Base-by-base conservation (phyloP, 768 basidiomycete species). In the Rhizopogon sp. region DNA sequence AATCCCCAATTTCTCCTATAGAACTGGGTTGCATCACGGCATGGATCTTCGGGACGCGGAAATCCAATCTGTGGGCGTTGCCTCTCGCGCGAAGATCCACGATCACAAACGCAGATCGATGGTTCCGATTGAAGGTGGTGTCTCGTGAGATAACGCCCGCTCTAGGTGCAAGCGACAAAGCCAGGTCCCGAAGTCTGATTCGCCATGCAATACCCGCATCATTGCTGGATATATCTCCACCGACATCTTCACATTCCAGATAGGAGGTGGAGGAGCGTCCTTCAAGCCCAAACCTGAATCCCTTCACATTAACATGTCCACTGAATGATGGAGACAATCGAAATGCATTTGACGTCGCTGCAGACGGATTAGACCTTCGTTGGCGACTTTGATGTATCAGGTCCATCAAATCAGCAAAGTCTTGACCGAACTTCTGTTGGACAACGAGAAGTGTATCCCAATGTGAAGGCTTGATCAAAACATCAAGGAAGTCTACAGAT, bases 1-100 rank as follows among this genome's bases (percentile, higher is more conserved):
- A 91, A 66, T 98, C 95, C 14, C 88, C 90, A 7, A 98, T 74
- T 65, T 96, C 90, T 20, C 88, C 87, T 50, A 98, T 86, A 0
- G 96, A 95, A 59, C 90, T 91, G 9, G 95, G 87, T 67, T 94
- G 93, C 88, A 97, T 87, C 35, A 96, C 89, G 1, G 95, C 93
- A 63, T 98, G 92, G 2, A 93, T 83, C 68, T 88, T 90, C 7
- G 80, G 82, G 22, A 95, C 70, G 1, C 74, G 68, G 31, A 93
- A 56, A 37, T 83, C 74, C 28, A 90, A 45, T n/a, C 53, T 28
- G 33, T 60, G 66, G 6, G 65, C 64, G 47, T 76, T 74, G 20
- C 60, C 63, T 5, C 67, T 61, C n/a, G 79, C 72, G 41, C 80
- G 78, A 62, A 90, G 76, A 63, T 96, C 90, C 43, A 97, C 75